Base-by-base conservation (phyloP, 1,139 yeast genomes). In the Blastobotrys arbuscula region DNA sequence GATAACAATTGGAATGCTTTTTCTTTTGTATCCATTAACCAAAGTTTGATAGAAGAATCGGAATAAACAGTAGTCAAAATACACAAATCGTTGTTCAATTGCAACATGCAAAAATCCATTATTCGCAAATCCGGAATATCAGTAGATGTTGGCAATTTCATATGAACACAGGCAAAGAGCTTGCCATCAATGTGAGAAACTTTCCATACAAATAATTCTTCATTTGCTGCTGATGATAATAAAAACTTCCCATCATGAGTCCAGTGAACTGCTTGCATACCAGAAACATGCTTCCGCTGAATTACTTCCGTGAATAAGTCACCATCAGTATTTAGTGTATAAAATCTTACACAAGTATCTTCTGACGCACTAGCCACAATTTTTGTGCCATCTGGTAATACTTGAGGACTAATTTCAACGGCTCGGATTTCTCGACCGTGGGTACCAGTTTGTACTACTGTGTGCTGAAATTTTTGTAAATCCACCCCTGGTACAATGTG, bases 141-240 rank as follows among this genome's bases (percentile, higher is more conserved):
- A n/a, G 67, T 62, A 16, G 67, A 57, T 5, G 65, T 57, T 1
- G 75, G 74, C 21, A 70, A 59, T n/a, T 24, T 19, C 16, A 39
- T 13, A 16, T 45, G 48, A 12, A 39, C 20, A 4, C 56, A 45
- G 3, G 62, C 58, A 18, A 53, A 53, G 3, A 64, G 63, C 18
- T 49, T 50, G 2, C 50, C 52, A 15, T 44, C 45, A 2, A 44
- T 24, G 2, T 40, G 45, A 1, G 64, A 58, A 2, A 86, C 59
- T 53, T 76, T 77, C 98, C 98, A 92, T 8, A 88, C 69, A 52
- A 77, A 77, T 45, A 92, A 76, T 66, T 92, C 98, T 64, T 92
- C 98, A 60, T 94, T 79, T 0, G 96, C 97, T 10, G 95, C 92
- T 1, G 92, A 81, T 2, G 85, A 75, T 19, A 81, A 68, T 54